Evolutionary conservation across 1,139 yeast species (phyloP).

Genomic region (Nakaseomyces bracarensis): DNA sequence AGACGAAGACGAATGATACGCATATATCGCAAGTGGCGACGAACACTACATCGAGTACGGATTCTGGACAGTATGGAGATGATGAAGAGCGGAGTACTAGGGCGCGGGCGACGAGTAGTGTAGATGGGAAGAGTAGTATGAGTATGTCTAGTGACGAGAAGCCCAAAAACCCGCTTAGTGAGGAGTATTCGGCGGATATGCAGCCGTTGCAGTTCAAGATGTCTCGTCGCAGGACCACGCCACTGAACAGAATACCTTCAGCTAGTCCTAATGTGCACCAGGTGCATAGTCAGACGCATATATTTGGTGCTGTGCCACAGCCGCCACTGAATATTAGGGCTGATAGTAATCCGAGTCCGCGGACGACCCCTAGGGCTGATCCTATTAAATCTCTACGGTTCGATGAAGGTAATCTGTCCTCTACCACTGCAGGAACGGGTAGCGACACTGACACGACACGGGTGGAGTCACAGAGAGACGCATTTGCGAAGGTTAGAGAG

Average conservation of each 20-base stretch:
- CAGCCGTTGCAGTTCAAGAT: constrained; percentile 25
- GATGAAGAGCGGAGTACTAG: background rate
- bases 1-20: background rate
- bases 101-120: background rate
- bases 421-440: background rate
- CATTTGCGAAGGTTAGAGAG: constrained; percentile 6
- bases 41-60: constrained; percentile 2
- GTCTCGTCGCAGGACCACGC: constrained; percentile 6
- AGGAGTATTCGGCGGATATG: constrained; percentile 23
- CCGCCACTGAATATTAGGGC: background rate
- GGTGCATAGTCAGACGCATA: background rate
- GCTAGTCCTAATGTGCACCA: background rate
- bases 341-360: constrained; percentile 2
- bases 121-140: constrained; percentile 2
- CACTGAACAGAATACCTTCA: background rate
- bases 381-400: constrained; percentile 2
- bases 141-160: constrained; percentile 4
- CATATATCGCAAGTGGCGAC: background rate
- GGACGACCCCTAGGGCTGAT: background rate
- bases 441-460: background rate
- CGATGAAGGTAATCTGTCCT: constrained; percentile 3
- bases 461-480: constrained; percentile 1
- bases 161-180: constrained; percentile 3
- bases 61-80: background rate
- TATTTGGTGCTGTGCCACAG: background rate